Percentiles rank a stretch among this genome's conserved stretches.
These are phyloP conservation scores for Russula olivacea DNA, from an alignment of 768 basidiomycete genomes.

Conservation along the genomic window DNA sequence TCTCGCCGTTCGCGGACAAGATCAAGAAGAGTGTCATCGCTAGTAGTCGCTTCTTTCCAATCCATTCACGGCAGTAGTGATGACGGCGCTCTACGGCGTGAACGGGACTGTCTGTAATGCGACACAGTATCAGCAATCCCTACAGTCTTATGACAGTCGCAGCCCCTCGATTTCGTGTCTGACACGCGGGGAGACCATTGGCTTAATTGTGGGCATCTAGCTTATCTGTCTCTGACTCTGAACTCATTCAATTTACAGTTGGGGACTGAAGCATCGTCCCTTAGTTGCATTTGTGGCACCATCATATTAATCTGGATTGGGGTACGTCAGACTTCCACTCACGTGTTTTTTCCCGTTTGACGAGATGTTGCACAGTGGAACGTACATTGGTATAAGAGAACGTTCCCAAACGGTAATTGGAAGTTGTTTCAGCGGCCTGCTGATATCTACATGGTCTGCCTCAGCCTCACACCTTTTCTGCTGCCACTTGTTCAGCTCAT, in stretches of 20 bases:
- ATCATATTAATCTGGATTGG: conserved; percentile 3
- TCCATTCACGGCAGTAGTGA: too few species aligned
- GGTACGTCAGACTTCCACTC: conserved; percentile 2
- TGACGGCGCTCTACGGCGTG: too few species aligned
- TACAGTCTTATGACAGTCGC: neutral
- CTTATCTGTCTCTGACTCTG: too few species aligned
- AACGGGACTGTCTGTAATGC: neutral
- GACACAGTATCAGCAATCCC: neutral
- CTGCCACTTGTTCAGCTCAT: neutral
- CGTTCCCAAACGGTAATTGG: conserved; percentile 5
- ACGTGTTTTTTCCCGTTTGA: neutral
- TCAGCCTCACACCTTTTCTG: too few species aligned
- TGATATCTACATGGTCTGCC: conserved; percentile 39
- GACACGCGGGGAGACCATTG: conserved; percentile 30
- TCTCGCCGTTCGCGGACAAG: too few species aligned
- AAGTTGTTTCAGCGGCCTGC: conserved; percentile 34
- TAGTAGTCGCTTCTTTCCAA: too few species aligned
- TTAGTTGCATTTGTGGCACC: neutral
- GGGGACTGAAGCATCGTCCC: conserved; percentile 31
- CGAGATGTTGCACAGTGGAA: conserved; percentile 11
- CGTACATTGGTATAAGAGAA: conserved; percentile 3
- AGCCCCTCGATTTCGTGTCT: neutral
- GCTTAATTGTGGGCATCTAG: conserved; percentile 26
- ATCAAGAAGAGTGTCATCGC: too few species aligned
- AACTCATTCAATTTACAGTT: conserved; percentile 28